Conservation (phyloP, 345 rosid species). For the Brassica cretica region DNA sequence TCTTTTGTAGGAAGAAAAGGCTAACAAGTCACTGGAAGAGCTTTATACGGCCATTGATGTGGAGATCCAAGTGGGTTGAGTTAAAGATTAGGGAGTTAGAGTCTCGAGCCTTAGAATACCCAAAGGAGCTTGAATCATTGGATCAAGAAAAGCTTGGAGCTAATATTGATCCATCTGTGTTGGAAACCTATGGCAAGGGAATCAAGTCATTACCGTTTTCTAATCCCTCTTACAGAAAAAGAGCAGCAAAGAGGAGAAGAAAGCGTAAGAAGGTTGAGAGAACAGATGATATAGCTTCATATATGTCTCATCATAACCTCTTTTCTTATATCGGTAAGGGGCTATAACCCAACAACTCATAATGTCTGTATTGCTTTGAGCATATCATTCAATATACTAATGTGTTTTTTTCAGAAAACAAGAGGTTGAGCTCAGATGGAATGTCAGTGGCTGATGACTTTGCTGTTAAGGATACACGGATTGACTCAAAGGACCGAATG, state of each 20-base stretch:
- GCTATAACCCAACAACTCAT: slow-evolving; percentile 27
- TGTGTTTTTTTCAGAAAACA: slow-evolving; percentile 78
- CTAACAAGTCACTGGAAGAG: slow-evolving; percentile 80
- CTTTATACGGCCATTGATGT: slow-evolving; percentile 78
- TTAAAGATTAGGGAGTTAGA: slow-evolving; percentile 69
- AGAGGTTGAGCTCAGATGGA: slow-evolving; percentile 62
- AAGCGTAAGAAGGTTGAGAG: slow-evolving; percentile 75
- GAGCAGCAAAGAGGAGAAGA: slow-evolving; percentile 67
- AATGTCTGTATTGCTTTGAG: slow-evolving; percentile 1
- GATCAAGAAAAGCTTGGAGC: slow-evolving; percentile 51
- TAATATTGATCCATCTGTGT: slow-evolving; percentile 42
- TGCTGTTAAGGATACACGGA: slow-evolving; percentile 44
- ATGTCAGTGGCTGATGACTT: slow-evolving; percentile 59
- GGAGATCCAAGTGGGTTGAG: slow-evolving; percentile 95
- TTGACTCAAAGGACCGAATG: slow-evolving; percentile 41
- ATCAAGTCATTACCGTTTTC: slow-evolving; percentile 69
- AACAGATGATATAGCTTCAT: slow-evolving; percentile 50
- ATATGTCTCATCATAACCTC: slow-evolving; percentile 62
- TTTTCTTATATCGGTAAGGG: slow-evolving; percentile 68
- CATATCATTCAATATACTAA: neutral
- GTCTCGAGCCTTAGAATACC: slow-evolving; percentile 61
- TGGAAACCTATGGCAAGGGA: slow-evolving; percentile 58
- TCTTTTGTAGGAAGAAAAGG: slow-evolving; percentile 68
- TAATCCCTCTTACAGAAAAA: slow-evolving; percentile 49
- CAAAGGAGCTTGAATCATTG: slow-evolving; percentile 50